A percentile compares a stretch with the other conserved stretches of the same genome.
These are phyloP conservation scores for Mortierella sp. DNA, from an alignment of 371 early-diverging fungal species.

Conservation along the genomic window DNA sequence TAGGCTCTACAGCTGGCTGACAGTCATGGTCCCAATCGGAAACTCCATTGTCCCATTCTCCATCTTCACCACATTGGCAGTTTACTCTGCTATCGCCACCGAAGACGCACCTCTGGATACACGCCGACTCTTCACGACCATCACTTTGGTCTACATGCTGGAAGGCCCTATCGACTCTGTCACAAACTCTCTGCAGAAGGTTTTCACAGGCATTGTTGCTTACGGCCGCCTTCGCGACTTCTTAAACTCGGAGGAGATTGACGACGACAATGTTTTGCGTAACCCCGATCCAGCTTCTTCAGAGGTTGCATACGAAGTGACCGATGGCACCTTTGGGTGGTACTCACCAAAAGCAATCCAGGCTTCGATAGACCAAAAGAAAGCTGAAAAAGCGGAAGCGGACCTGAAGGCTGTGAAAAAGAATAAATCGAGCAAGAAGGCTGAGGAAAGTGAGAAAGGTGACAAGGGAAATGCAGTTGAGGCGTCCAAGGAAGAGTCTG, in stretches of 20 bases:
- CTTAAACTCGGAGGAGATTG: constrained; percentile 67
- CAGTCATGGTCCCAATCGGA: constrained; percentile 27
- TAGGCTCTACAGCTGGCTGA: constrained; percentile 44
- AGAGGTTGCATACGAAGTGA: constrained; percentile 48
- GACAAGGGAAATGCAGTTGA: not conserved
- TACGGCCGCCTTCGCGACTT: constrained; percentile 40
- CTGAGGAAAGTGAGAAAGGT: not conserved
- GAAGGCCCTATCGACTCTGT: constrained; percentile 86
- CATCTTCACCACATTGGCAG: constrained; percentile 58
- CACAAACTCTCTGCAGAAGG: constrained; percentile 16
- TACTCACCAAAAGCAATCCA: constrained; percentile 57
- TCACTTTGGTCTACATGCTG: constrained; percentile 90
- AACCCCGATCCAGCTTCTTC: constrained; percentile 47
- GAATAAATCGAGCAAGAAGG: not conserved
- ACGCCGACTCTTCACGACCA: constrained; percentile 69
- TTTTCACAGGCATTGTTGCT: constrained; percentile 28
- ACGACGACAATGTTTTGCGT: constrained; percentile 51
- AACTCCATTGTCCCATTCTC: constrained; percentile 60
- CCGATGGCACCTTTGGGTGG: constrained; percentile 71
- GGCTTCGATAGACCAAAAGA: constrained; percentile 28
- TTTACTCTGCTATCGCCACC: constrained; percentile 67
- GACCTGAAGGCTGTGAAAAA: constrained; percentile 3
- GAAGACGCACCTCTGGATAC: constrained; percentile 66
- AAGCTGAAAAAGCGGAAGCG: constrained; percentile 20
- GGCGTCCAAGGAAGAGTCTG: not conserved